A percentile compares a stretch with the other conserved stretches of the same genome.
Conservation (phyloP, 305 asterid genomes). For the Salvia sclarea region DNA sequence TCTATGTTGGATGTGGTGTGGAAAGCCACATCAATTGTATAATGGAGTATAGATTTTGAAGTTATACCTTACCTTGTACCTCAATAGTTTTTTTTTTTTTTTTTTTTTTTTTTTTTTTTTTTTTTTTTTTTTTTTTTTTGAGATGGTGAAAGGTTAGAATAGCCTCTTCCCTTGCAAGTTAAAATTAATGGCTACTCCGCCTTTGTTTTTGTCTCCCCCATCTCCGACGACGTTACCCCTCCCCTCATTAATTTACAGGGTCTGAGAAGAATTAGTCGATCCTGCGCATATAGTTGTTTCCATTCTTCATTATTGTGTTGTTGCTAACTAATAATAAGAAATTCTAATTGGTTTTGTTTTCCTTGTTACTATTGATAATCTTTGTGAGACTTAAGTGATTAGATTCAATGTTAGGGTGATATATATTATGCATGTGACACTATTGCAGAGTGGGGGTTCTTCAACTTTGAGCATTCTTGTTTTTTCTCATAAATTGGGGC, state of each 20-base stretch:
- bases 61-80: slow-evolving; percentile 27
- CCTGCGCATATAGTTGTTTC: slow-evolving; percentile 32
- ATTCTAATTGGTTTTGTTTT: slow-evolving; percentile 15
- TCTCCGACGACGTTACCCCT: slow-evolving; percentile 26
- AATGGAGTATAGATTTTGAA: slow-evolving; percentile 43
- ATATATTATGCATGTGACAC: too few relatives aligned
- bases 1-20: slow-evolving; percentile 25
- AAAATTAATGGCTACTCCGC: slow-evolving; percentile 31
- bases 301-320: slow-evolving; percentile 34
- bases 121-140: too few relatives aligned
- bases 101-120: too few relatives aligned
- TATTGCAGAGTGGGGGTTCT: neutral
- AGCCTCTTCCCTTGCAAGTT: slow-evolving; percentile 30
- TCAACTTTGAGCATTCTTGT: too few relatives aligned
- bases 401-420: neutral
- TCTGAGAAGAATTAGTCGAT: slow-evolving; percentile 35
- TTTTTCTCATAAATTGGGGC: too few relatives aligned
- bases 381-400: neutral
- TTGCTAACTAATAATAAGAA: slow-evolving; percentile 34
- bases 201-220: slow-evolving; percentile 43
- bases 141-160: slow-evolving; percentile 46
- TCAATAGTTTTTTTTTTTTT: slow-evolving; percentile 33
- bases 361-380: neutral
- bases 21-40: slow-evolving; percentile 35
- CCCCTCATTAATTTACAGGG: slow-evolving; percentile 24